Evolutionary conservation across 345 rosid species (phyloP).

Genomic region (Chamaenerion angustifolium): DNA sequence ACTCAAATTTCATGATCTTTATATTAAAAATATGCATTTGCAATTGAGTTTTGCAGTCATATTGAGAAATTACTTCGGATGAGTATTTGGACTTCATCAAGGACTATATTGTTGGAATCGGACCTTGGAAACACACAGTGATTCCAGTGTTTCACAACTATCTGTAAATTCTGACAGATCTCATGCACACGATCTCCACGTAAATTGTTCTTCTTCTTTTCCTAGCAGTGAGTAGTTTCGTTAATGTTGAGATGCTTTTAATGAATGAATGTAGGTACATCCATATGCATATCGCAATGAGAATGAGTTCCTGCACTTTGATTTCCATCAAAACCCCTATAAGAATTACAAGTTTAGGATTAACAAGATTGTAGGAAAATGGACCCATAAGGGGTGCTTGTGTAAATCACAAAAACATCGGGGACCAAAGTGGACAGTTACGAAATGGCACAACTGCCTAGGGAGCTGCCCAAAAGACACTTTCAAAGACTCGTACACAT

Average conservation of each 20-base stretch:
- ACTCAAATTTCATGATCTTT: too few relatives aligned
- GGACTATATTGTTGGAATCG: conserved; percentile 29
- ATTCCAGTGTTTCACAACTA: conserved; percentile 20
- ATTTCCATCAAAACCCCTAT: conserved; percentile 28
- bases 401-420: too few relatives aligned
- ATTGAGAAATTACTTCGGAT: conserved; percentile 30
- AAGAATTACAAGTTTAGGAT: conserved; percentile 30
- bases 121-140: conserved; percentile 36
- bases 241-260: too few relatives aligned
- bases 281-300: conserved; percentile 29
- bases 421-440: too few relatives aligned
- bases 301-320: conserved; percentile 17
- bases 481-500: too few relatives aligned
- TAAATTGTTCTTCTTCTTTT: neutral
- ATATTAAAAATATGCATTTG: neutral
- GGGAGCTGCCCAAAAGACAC: too few relatives aligned
- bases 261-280: conserved; percentile 24
- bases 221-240: too few relatives aligned
- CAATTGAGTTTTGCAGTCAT: conserved; percentile 24
- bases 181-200: conserved; percentile 28
- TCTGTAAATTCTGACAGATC: conserved; percentile 23
- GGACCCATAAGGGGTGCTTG: too few relatives aligned
- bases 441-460: too few relatives aligned
- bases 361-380: too few relatives aligned
- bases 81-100: conserved; percentile 19